A percentile compares a stretch with the other conserved stretches of the same genome.
Conservation (phyloP, 306 rosid genomes). For the Geum urbanum region DNA sequence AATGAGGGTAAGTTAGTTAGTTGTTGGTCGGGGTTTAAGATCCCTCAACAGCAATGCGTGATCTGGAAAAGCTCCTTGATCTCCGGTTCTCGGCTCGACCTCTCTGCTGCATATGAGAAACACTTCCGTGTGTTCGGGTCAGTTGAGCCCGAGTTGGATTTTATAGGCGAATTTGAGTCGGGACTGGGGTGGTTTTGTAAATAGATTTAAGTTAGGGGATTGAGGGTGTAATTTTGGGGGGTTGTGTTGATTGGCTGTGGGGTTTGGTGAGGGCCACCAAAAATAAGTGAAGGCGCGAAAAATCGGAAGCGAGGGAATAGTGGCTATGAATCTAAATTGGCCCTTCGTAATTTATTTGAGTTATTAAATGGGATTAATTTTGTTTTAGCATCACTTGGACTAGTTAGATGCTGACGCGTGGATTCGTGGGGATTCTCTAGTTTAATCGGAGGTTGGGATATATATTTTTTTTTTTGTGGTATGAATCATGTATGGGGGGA, state of each 20-base stretch:
- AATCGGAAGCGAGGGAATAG: background rate
- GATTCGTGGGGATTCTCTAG: background rate
- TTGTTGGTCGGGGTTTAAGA: too few relatives aligned
- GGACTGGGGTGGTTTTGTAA: background rate
- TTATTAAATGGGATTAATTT: background rate
- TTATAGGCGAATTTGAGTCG: background rate
- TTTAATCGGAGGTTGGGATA: too few relatives aligned
- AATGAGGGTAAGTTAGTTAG: too few relatives aligned
- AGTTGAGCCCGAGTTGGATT: too few relatives aligned
- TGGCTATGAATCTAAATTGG: background rate
- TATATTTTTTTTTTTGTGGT: too few relatives aligned
- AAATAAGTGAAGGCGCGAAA: background rate
- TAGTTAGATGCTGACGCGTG: background rate
- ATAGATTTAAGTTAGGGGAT: background rate
- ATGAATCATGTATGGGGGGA: too few relatives aligned
- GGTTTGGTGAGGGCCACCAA: background rate
- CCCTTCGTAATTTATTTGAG: background rate
- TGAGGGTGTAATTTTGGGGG: too few relatives aligned
- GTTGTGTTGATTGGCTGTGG: background rate
- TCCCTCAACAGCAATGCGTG: slow-evolving; percentile 78
- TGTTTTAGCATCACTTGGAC: background rate
- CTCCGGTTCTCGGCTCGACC: slow-evolving; percentile 62
- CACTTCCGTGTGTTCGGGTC: background rate
- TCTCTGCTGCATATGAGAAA: slow-evolving; percentile 47
- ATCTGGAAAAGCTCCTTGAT: slow-evolving; percentile 86